These are phyloP conservation scores for Penicillium lagena DNA, from an alignment of 495 filamentous ascomycete species.

Conservation along the genomic window DNA sequence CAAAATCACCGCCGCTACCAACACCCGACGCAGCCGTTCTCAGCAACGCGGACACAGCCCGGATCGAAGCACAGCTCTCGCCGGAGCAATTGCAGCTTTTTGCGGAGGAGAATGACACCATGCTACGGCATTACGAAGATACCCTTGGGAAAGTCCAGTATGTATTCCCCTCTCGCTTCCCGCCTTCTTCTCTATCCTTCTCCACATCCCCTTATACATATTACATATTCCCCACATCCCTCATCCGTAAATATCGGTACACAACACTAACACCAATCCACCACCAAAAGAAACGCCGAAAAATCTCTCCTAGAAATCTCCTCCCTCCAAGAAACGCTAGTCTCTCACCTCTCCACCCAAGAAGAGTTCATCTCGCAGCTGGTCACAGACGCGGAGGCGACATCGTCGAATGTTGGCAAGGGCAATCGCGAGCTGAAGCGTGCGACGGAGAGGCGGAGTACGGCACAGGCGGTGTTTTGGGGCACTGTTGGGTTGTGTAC, in stretches of 20 bases:
- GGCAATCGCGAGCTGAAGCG: conserved; percentile 90
- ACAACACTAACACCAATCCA: too few species aligned
- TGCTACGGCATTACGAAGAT: conserved; percentile 88
- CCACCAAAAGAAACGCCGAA: conserved; percentile 65
- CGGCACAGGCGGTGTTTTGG: conserved; percentile 85
- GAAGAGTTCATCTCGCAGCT: conserved; percentile 82
- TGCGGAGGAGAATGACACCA: conserved; percentile 84
- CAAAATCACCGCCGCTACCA: not conserved
- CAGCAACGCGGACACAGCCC: conserved; percentile 38
- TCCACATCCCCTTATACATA: not conserved
- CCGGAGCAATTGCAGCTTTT: conserved; percentile 88
- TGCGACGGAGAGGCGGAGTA: conserved; percentile 72
- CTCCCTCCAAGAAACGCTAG: conserved; percentile 82
- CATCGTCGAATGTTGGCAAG: conserved; percentile 75
- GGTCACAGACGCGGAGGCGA: conserved; percentile 74
- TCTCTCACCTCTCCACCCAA: conserved; percentile 76
- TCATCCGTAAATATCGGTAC: too few species aligned
- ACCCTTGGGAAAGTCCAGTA: conserved; percentile 89
- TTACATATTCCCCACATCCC: too few species aligned
- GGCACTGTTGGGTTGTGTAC: conserved; percentile 74
- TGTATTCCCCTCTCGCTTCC: conserved; percentile 20
- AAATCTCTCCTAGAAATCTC: conserved; percentile 88
- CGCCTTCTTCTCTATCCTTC: conserved; percentile 2
- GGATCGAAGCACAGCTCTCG: conserved; percentile 57
- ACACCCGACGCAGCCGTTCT: conserved; percentile 18